Percentiles rank a stretch among this genome's conserved stretches.
Evolutionary conservation across 805 yeast genomes (phyloP).

Genomic region (Ogataea allantospora): DNA sequence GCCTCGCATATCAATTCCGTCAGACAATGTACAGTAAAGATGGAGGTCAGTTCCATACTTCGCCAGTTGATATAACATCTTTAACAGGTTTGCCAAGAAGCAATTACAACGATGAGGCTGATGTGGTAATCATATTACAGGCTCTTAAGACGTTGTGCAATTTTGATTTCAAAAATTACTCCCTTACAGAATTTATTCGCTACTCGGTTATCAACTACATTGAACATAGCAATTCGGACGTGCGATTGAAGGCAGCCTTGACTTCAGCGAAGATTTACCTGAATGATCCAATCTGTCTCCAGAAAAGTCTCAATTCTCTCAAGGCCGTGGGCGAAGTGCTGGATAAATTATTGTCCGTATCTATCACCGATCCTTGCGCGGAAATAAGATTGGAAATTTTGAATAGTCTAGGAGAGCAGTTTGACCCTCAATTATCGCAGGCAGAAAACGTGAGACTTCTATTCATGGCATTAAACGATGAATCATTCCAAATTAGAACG

Average conservation of each 20-base stretch:
- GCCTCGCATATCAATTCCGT: slow-evolving; percentile 75
- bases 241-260: slow-evolving; percentile 79
- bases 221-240: slow-evolving; percentile 74
- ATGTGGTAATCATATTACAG: slow-evolving; percentile 56
- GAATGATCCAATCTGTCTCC: slow-evolving; percentile 79
- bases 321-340: slow-evolving; percentile 83
- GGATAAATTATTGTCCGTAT: slow-evolving; percentile 73
- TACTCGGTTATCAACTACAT: slow-evolving; percentile 80
- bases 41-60: slow-evolving; percentile 40
- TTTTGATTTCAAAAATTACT: slow-evolving; percentile 72
- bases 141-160: slow-evolving; percentile 74
- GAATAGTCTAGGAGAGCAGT: slow-evolving; percentile 64
- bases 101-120: slow-evolving; percentile 29
- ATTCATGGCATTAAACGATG: slow-evolving; percentile 90
- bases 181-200: slow-evolving; percentile 84
- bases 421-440: slow-evolving; percentile 92
- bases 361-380: slow-evolving; percentile 83
- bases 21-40: slow-evolving; percentile 70
- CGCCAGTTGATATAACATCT: slow-evolving; percentile 20
- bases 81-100: slow-evolving; percentile 24
- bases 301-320: slow-evolving; percentile 76
- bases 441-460: slow-evolving; percentile 84
- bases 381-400: slow-evolving; percentile 84
- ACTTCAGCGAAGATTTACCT: slow-evolving; percentile 77
- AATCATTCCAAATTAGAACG: slow-evolving; percentile 76